Evolutionary conservation across 345 rosid genomes (phyloP), one percentile per base, ranked within the genome.

Genomic region (Lumnitzera racemosa): DNA sequence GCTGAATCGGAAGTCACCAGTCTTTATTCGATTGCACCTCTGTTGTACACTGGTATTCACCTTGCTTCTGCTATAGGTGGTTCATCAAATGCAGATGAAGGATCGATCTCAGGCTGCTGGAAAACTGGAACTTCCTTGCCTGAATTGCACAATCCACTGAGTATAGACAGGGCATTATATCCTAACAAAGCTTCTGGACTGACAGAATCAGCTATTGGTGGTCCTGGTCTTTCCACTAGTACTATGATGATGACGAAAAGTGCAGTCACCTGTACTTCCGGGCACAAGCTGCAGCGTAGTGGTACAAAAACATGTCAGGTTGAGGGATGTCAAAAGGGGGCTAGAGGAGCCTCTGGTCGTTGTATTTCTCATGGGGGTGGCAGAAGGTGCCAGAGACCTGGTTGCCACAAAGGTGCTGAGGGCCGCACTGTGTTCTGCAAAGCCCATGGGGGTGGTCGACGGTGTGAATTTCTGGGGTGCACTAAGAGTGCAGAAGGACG

Each of bases 321-420:
- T 20, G 96, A 94, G 69, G 99, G 99, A 62, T 94, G 99, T 74
- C 95, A 80, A 56, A 94, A 90, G 78, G 96, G 99, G 56, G 99
- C 99, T 54, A 90, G 99, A 80, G 97, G 99, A 66, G 97, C 99
- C 56, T 86, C 99, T 17, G 97, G 96, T 24, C 95, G 81, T 55
- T 94, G 99, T 57, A 94, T 94, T 47, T 94, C 97, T 49, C 99
- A 94, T 70, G 99, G 99, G 51, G 97, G 99, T 63, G 99, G 99
- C 51, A 73, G 96, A 56, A 84, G 99, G 77, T 94, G 99, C 74
- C 95, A 87, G 68, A 86, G 78, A 74, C 76, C 73, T 29, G 99
- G 90, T 46, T 90, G 99, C 71, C 89, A 78, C 68, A 94, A 94
- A 71, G 99, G 99, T 52, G 99, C 99, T 20, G 99, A 94, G 79